phyloP scores from a whole-genome alignment of 1,284 basidiomycete genomes.

The Rhodotorula sp. region DNA sequence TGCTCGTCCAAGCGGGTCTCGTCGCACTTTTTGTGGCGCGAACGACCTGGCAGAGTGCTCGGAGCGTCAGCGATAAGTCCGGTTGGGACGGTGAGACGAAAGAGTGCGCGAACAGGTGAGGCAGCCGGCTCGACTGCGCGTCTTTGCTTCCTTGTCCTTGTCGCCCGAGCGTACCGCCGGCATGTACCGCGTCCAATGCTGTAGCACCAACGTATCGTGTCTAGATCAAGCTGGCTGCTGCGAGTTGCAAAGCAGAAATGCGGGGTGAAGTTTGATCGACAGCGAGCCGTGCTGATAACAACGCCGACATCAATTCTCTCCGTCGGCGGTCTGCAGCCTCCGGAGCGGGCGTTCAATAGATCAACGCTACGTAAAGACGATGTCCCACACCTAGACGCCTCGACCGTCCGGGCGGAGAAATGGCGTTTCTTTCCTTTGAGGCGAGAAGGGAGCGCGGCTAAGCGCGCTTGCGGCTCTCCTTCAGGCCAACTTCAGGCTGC shows the following conservation, averaged over 20 bases:
- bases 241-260: too few species aligned
- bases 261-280: too few species aligned
- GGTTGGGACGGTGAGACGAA: too few species aligned
- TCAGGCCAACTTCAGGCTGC: too few species aligned
- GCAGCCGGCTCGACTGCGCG: slow-evolving; percentile 9
- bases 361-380: too few species aligned
- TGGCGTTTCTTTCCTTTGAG: too few species aligned
- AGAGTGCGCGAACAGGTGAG: slow-evolving; percentile 7
- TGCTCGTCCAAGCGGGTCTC: slow-evolving; percentile 4
- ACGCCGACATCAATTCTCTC: background rate
- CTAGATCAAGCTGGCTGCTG: too few species aligned
- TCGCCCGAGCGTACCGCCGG: background rate
- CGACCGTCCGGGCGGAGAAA: too few species aligned
- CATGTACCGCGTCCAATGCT: background rate
- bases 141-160: slow-evolving; percentile 3
- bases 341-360: too few species aligned
- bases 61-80: background rate
- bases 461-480: background rate
- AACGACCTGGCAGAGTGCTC: background rate
- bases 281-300: background rate
- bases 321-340: too few species aligned
- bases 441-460: background rate
- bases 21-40: slow-evolving; percentile 24
- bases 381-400: too few species aligned
- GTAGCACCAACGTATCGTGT: too few species aligned